A percentile compares a stretch with the other conserved stretches of the same genome.
Conservation (phyloP, 768 basidiomycete species). For the Boletus coccyginus region DNA sequence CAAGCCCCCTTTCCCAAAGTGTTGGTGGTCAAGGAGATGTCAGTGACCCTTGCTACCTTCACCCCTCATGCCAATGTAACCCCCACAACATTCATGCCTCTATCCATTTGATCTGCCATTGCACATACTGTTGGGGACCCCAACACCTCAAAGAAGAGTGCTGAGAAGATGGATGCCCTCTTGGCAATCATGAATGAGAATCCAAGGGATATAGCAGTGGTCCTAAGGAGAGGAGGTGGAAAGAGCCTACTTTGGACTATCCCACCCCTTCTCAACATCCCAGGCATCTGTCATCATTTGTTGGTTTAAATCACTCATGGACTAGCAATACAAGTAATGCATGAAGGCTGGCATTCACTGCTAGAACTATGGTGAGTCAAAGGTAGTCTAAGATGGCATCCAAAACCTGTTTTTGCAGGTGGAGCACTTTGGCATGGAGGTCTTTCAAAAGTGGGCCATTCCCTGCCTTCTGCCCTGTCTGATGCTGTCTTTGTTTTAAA, state of each 20-base stretch:
- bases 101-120: too few species aligned
- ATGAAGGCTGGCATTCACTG: not conserved
- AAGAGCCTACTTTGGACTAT: not conserved
- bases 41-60: too few species aligned
- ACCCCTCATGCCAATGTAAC: too few species aligned
- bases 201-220: not conserved
- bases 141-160: not conserved
- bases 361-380: not conserved
- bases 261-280: not conserved
- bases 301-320: not conserved
- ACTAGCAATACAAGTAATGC: not conserved
- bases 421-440: not conserved
- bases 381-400: not conserved
- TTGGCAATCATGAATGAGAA: not conserved
- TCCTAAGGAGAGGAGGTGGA: not conserved
- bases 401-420: not conserved
- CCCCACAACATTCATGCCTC: too few species aligned
- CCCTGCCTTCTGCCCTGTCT: too few species aligned
- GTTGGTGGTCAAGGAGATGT: too few species aligned
- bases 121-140: too few species aligned
- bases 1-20: too few species aligned
- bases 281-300: not conserved
- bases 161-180: not conserved
- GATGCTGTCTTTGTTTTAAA: too few species aligned
- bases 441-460: not conserved